These are phyloP conservation scores for Hygrophoropsis aurantiaca DNA, from an alignment of 768 basidiomycete genomes.

Conservation along the genomic window DNA sequence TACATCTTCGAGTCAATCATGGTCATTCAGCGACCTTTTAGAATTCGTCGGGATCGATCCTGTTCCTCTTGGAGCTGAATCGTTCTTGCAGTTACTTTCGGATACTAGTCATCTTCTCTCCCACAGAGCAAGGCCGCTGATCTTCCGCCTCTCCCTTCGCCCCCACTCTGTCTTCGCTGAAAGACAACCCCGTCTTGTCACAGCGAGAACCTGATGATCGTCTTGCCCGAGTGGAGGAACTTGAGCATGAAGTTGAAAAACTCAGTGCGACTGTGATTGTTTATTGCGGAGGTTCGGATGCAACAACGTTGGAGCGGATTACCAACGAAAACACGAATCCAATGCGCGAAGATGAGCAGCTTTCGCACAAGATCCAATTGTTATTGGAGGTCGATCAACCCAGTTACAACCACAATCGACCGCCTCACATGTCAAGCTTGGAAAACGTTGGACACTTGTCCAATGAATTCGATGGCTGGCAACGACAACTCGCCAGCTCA, in stretches of 20 bases:
- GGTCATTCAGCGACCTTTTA: slow-evolving; percentile 26
- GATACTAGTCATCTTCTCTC: slow-evolving; percentile 8
- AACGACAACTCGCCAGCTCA: slow-evolving; percentile 77
- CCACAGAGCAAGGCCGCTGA: slow-evolving; percentile 20
- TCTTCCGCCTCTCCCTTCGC: slow-evolving; percentile 60
- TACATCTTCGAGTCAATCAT: slow-evolving; percentile 6
- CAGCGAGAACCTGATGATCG: slow-evolving; percentile 82
- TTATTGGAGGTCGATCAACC: slow-evolving; percentile 86
- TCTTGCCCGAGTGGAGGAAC: slow-evolving; percentile 70
- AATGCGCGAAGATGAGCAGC: slow-evolving; percentile 82
- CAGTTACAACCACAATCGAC: slow-evolving; percentile 59
- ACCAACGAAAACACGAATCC: slow-evolving; percentile 78
- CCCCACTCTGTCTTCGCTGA: slow-evolving; percentile 85
- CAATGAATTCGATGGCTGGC: slow-evolving; percentile 84
- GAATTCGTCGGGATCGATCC: slow-evolving; percentile 47
- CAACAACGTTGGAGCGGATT: slow-evolving; percentile 78
- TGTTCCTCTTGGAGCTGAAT: slow-evolving; percentile 13
- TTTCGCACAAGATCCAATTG: slow-evolving; percentile 86
- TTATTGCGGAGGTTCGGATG: slow-evolving; percentile 74
- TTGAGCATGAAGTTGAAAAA: slow-evolving; percentile 77
- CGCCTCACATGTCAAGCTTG: slow-evolving; percentile 78
- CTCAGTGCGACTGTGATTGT: slow-evolving; percentile 71
- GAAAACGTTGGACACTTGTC: slow-evolving; percentile 83
- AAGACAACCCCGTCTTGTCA: slow-evolving; percentile 66
- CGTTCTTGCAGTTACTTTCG: slow-evolving; percentile 17